Evolutionary conservation across 176 grass and related monocot species (phyloP), one percentile per base, ranked within the genome.

Genomic region (bread wheat (Triticum aestivum)): DNA sequence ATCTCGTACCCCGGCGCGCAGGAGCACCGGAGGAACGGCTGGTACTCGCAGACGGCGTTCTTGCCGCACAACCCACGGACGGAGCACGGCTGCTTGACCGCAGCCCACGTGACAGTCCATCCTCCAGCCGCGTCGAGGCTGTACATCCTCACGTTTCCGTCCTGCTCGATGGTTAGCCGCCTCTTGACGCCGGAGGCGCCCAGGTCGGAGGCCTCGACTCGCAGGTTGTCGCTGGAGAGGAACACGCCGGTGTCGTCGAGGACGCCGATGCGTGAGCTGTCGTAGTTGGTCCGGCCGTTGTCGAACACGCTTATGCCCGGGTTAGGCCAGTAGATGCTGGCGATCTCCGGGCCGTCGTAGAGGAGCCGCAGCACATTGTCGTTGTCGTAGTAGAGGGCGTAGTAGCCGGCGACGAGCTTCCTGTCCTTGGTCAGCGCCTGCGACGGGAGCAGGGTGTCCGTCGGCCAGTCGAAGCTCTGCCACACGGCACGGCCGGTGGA

Each of bases 81-180:
- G 56, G 39, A 65, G 73, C 86, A 86, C 4, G 37, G 67, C 73
- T 84, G 30, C 18, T 24, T 30, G 7, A 87, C 21, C 12, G 84
- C 83, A 15, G 75, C 66, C 89, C 89, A 94, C 0, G 89, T 79
- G 52, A 85, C 54, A 1, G 6, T 37, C 92, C 89, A 94, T 7
- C 15, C 33, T 6, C 82, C n/a, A 5, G 37, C 82, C 29, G 30
- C 52, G 29, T 91, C 79, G 21, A 91, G 81, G 52, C 92, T 91
- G 79, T 94, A 89, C 21, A 94, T 83, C 23, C 86, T 73, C 42
- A 91, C 61, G 83, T 83, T 89, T 10, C 92, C 92, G 34, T 91
- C 89, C 34, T 56, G 86, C 13, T 84, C 86, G 54, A 95, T 10
- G 62, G 90, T 92, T 15, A 95, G 26, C 65, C 93, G 75, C 6